A percentile compares a stretch with the other conserved stretches of the same genome.
Evolutionary conservation across 805 yeast genomes (phyloP).

Genomic region (Saccharomyces jurei): DNA sequence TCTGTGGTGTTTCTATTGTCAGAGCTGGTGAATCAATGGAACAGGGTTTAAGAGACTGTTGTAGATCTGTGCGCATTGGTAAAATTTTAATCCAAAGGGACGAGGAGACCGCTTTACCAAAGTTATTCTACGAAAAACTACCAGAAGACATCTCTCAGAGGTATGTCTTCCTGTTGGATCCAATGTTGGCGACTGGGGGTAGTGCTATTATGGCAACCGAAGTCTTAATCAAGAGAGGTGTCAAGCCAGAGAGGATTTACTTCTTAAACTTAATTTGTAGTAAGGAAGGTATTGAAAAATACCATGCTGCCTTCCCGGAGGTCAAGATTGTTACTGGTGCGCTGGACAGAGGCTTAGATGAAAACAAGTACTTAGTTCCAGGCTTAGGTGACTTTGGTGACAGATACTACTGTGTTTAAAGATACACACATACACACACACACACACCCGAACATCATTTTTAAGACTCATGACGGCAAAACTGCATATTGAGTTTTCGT

Average conservation of each 20-base stretch:
- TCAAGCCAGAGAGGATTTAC: slow-evolving; percentile 75
- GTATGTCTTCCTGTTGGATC: slow-evolving; percentile 86
- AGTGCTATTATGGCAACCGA: slow-evolving; percentile 96
- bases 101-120: slow-evolving; percentile 93
- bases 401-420: slow-evolving; percentile 82
- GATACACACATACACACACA: neutral
- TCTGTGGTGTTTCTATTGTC: slow-evolving; percentile 96
- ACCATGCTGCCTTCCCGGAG: slow-evolving; percentile 71
- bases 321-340: slow-evolving; percentile 91
- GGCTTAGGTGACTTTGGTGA: slow-evolving; percentile 98
- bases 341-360: slow-evolving; percentile 80
- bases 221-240: slow-evolving; percentile 80
- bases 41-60: slow-evolving; percentile 94
- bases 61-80: slow-evolving; percentile 92
- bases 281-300: slow-evolving; percentile 84
- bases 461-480: neutral
- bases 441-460: neutral
- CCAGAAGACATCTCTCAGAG: slow-evolving; percentile 88
- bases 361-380: slow-evolving; percentile 76
- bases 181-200: slow-evolving; percentile 98
- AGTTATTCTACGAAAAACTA: slow-evolving; percentile 83
- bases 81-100: slow-evolving; percentile 95
- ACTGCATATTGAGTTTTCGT: neutral
- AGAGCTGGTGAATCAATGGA: slow-evolving; percentile 99
- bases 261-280: slow-evolving; percentile 88